phyloP scores from a whole-genome alignment of 2,329 filamentous ascomycete genomes.

The Grosmannia serpens region DNA sequence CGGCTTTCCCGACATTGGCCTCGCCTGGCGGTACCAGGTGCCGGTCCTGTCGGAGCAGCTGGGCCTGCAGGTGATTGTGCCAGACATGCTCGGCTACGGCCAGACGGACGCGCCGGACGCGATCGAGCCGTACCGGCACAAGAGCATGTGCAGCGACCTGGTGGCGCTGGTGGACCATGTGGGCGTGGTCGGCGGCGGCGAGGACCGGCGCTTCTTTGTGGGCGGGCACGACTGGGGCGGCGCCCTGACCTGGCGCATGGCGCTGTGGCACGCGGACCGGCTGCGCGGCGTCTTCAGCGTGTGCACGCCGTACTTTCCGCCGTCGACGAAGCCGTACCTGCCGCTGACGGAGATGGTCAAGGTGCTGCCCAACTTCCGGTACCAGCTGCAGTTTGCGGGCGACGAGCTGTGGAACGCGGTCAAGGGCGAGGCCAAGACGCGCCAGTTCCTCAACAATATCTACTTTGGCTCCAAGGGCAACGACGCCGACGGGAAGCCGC shows the following conservation, averaged over 20 bases:
- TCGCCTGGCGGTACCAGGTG: slow-evolving; percentile 86
- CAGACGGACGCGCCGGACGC: slow-evolving; percentile 58
- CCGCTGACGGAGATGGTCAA: slow-evolving; percentile 43
- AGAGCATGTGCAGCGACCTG: slow-evolving; percentile 64
- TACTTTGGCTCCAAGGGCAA: slow-evolving; percentile 49
- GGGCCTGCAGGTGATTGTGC: slow-evolving; percentile 68
- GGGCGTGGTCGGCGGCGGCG: slow-evolving; percentile 33
- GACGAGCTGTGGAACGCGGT: slow-evolving; percentile 49
- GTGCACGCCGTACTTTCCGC: slow-evolving; percentile 62
- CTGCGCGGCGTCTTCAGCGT: slow-evolving; percentile 66
- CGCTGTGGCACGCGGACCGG: slow-evolving; percentile 61
- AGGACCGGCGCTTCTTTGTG: slow-evolving; percentile 45
- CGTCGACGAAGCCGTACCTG: slow-evolving; percentile 33
- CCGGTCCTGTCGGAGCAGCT: slow-evolving; percentile 59
- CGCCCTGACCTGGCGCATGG: slow-evolving; percentile 58
- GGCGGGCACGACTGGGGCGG: slow-evolving; percentile 95
- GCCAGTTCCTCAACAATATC: slow-evolving; percentile 57
- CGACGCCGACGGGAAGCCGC: slow-evolving; percentile 19
- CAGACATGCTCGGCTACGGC: slow-evolving; percentile 81
- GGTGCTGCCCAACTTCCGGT: slow-evolving; percentile 57
- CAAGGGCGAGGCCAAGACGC: slow-evolving; percentile 41
- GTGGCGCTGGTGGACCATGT: slow-evolving; percentile 54
- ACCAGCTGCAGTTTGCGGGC: slow-evolving; percentile 71
- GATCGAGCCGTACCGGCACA: slow-evolving; percentile 54
- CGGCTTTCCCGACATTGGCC: slow-evolving; percentile 72